Evolutionary conservation across 805 yeast species (phyloP).

Genomic region (Cephaloascus fragrans): DNA sequence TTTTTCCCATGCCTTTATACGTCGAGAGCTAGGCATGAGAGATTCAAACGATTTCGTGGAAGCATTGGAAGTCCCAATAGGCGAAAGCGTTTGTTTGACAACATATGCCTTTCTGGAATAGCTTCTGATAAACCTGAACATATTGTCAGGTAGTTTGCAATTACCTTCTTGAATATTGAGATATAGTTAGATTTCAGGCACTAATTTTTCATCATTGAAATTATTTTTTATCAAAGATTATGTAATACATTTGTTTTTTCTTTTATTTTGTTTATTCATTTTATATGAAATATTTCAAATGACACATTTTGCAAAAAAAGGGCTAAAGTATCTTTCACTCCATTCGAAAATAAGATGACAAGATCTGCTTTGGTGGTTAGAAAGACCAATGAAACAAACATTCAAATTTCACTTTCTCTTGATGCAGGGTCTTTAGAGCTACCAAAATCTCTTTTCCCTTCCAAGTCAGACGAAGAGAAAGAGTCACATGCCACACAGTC

Average conservation of each 20-base stretch:
- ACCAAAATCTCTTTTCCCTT: constrained; percentile 45
- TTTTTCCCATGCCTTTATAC: constrained; percentile 57
- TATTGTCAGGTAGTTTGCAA: no score
- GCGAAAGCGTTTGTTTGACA: no score
- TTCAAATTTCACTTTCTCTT: constrained; percentile 72
- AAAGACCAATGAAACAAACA: constrained; percentile 87
- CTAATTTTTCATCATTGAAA: no score
- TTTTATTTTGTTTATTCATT: no score
- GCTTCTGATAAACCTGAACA: not conserved
- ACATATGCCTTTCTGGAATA: not conserved
- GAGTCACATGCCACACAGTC: constrained; percentile 57
- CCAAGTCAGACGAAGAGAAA: constrained; percentile 15
- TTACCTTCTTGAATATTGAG: no score
- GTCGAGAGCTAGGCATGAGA: constrained; percentile 27
- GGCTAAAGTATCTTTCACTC: no score
- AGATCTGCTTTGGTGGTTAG: constrained; percentile 45
- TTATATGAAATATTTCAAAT: no score
- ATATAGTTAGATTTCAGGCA: no score
- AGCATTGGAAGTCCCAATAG: no score
- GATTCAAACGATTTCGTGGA: constrained; percentile 33
- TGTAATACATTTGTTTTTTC: no score
- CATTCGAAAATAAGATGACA: constrained; percentile 1
- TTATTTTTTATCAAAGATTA: no score
- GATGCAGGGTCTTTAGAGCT: constrained; percentile 78
- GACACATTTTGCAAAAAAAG: no score